phyloP scores from a whole-genome alignment of 768 basidiomycete species.

The Tulasnella sp. region DNA sequence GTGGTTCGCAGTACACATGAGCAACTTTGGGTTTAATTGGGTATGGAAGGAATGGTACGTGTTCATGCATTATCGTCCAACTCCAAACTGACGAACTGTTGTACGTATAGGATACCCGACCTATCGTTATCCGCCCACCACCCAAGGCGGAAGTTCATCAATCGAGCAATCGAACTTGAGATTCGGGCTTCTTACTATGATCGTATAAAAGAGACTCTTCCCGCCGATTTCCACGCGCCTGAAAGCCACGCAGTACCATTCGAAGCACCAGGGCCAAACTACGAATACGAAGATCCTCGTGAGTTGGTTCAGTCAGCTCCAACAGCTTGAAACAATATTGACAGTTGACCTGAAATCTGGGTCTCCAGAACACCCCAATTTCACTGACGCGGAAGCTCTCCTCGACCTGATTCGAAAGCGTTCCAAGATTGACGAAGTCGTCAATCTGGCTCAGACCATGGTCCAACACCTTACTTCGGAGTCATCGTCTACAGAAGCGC shows the following conservation, averaged over 20 bases:
- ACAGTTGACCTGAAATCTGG: conserved; percentile 33
- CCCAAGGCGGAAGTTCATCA: conserved; percentile 82
- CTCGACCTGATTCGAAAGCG: conserved; percentile 74
- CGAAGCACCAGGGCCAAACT: conserved; percentile 68
- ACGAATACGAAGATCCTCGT: conserved; percentile 76
- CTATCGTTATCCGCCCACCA: conserved; percentile 61
- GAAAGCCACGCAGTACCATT: conserved; percentile 53
- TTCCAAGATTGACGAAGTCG: conserved; percentile 69
- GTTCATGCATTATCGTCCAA: background rate
- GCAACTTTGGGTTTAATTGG: conserved; percentile 97
- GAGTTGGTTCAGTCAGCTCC: conserved; percentile 23
- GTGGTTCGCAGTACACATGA: conserved; percentile 95
- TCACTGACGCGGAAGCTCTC: conserved; percentile 68
- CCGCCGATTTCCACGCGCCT: conserved; percentile 62
- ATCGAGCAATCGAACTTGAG: conserved; percentile 78
- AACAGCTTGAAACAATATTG: too few species aligned
- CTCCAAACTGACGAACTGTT: background rate
- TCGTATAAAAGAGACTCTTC: conserved; percentile 79
- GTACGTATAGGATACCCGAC: conserved; percentile 65
- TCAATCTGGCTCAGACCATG: conserved; percentile 59
- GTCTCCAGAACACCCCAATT: conserved; percentile 43
- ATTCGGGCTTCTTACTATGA: conserved; percentile 89
- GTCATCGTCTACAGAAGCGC: conserved; percentile 48
- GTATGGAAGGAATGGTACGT: conserved; percentile 97
- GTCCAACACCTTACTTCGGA: conserved; percentile 46